phyloP scores from a whole-genome alignment of 768 basidiomycete species.

The Termitomyces sp. region DNA sequence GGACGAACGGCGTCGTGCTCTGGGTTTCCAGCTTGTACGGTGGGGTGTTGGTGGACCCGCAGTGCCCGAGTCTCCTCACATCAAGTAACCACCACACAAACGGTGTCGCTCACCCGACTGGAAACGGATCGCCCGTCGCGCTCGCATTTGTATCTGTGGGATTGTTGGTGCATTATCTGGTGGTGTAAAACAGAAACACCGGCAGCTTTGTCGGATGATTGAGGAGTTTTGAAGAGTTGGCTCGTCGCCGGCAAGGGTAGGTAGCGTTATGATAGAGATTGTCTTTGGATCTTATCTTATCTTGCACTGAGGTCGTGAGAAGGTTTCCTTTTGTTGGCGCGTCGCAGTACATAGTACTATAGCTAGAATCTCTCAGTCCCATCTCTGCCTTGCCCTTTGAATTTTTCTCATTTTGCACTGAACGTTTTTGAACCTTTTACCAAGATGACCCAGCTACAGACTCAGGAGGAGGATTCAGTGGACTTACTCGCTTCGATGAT shows the following conservation, averaged over 20 bases:
- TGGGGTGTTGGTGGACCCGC: constrained; percentile 50
- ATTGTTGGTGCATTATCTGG: background rate
- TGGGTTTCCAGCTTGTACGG: constrained; percentile 75
- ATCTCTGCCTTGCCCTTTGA: background rate
- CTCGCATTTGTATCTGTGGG: background rate
- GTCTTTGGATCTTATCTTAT: background rate
- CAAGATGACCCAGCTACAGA: constrained; percentile 21
- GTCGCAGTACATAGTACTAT: no score
- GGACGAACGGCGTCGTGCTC: constrained; percentile 82
- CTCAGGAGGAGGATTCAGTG: constrained; percentile 27
- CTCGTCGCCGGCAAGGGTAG: no score
- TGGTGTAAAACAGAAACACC: no score
- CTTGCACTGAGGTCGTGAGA: background rate
- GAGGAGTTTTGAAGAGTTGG: no score
- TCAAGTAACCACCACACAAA: constrained; percentile 15
- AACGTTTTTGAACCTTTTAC: background rate
- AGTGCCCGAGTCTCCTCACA: constrained; percentile 52
- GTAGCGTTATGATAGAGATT: no score
- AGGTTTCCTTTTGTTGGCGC: background rate
- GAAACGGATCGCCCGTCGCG: constrained; percentile 1
- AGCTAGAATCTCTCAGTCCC: background rate
- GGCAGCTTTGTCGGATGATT: no score
- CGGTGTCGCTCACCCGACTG: constrained; percentile 3
- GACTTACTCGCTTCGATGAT: constrained; percentile 31
- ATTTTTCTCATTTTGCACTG: background rate